Evolutionary conservation across 495 filamentous ascomycete genomes (phyloP).

Genomic region (Glarea lozoyensis): DNA sequence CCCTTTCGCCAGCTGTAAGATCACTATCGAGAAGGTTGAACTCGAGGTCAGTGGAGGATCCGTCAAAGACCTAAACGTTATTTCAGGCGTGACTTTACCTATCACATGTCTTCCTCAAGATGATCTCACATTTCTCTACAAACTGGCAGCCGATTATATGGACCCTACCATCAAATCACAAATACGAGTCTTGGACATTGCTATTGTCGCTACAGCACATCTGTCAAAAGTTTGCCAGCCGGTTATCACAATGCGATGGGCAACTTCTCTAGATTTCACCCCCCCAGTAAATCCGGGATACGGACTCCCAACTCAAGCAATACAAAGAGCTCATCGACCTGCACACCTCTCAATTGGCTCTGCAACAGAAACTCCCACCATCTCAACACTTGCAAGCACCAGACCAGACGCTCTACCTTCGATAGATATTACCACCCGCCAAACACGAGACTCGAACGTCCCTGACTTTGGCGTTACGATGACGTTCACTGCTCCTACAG

Average conservation of each 20-base stretch:
- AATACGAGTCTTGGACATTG: slow-evolving; percentile 44
- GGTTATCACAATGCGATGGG: slow-evolving; percentile 70
- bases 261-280: slow-evolving; percentile 74
- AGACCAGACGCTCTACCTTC: slow-evolving; percentile 45
- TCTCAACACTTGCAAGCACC: slow-evolving; percentile 30
- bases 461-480: slow-evolving; percentile 65
- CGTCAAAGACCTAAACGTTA: slow-evolving; percentile 57
- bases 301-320: slow-evolving; percentile 40
- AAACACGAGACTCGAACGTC: slow-evolving; percentile 38
- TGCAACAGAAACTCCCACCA: slow-evolving; percentile 27
- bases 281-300: slow-evolving; percentile 50
- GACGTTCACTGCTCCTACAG: slow-evolving; percentile 57
- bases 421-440: slow-evolving; percentile 35
- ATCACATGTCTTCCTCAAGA: slow-evolving; percentile 69
- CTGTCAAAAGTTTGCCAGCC: slow-evolving; percentile 60
- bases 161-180: slow-evolving; percentile 35
- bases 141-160: slow-evolving; percentile 56
- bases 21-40: slow-evolving; percentile 58
- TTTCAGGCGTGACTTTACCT: slow-evolving; percentile 50
- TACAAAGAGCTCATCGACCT: slow-evolving; percentile 58
- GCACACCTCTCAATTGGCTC: slow-evolving; percentile 48
- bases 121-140: slow-evolving; percentile 78
- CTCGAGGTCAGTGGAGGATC: slow-evolving; percentile 56
- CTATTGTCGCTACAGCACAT: slow-evolving; percentile 55
- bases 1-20: slow-evolving; percentile 65